Percentiles rank a stretch among this genome's conserved stretches.
These are phyloP conservation scores for Jatropha multifida DNA, from an alignment of 441 rosid genomes.

Conservation along the genomic window DNA sequence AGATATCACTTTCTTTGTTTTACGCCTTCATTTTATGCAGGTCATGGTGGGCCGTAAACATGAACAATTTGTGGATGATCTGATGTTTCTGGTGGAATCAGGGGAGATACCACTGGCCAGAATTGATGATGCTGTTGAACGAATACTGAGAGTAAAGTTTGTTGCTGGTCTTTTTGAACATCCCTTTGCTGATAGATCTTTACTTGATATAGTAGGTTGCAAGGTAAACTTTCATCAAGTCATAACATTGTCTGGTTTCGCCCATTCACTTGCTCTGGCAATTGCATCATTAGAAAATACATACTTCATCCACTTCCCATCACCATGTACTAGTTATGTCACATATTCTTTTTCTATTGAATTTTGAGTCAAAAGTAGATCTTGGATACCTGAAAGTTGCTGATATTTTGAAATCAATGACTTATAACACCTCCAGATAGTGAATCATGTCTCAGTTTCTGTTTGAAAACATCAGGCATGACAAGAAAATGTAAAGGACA, in stretches of 20 bases:
- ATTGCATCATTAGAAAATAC: constrained; percentile 5
- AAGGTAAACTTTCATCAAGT: constrained; percentile 42
- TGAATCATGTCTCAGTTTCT: not conserved
- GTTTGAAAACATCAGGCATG: not conserved
- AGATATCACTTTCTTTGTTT: constrained; percentile 12
- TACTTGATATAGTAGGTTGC: constrained; percentile 71
- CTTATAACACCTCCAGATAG: not conserved
- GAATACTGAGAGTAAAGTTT: constrained; percentile 88
- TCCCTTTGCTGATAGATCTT: constrained; percentile 71
- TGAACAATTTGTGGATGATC: constrained; percentile 49
- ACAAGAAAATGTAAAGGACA: not conserved
- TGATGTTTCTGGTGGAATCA: constrained; percentile 55
- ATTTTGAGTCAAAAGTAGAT: constrained; percentile 3
- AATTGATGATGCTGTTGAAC: constrained; percentile 81
- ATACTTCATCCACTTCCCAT: constrained; percentile 3
- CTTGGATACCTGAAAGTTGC: not conserved
- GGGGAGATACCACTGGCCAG: constrained; percentile 69
- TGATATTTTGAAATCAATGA: not conserved
- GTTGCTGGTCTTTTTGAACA: constrained; percentile 76
- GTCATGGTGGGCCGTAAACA: constrained; percentile 72
- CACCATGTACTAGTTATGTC: not conserved
- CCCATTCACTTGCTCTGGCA: constrained; percentile 4
- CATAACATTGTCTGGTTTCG: not conserved
- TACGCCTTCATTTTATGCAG: constrained; percentile 38
- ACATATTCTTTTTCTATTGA: not conserved